Evolutionary conservation across 2,329 filamentous ascomycete genomes (phyloP), one percentile per base, ranked within the genome.

Genomic region (Xylaria sp.): DNA sequence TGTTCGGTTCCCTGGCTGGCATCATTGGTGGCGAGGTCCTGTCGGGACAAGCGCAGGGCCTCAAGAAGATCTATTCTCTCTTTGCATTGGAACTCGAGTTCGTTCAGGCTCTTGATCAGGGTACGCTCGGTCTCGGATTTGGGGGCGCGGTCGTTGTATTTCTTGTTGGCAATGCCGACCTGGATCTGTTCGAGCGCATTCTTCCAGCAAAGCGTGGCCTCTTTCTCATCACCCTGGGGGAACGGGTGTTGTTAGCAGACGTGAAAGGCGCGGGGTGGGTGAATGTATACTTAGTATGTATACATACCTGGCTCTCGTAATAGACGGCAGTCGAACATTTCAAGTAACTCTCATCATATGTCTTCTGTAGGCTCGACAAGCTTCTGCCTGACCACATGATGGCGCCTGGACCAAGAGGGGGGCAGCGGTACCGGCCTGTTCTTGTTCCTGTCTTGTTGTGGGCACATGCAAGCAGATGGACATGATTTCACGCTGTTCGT

Each of bases 281-380:
- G 31, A 6, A 48, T 26, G 31, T 9, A 33, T 23, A 2, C 2
- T n/a, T n/a, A n/a, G 2, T 23, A 23, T 23, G 2, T 33, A 33
- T 33, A 33, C 2, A 38, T 38, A 97, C 94, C 88, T 97, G 92
- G 79, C 91, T 89, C 83, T 99, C 96, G 80, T 97, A 97, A 82
- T 97, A 97, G 62, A 97, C 93, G 46, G 95, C 95, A 1, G 94
- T 98, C 15, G 94, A 97, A 82, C 94, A 97, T 78, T 92, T 94
- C 75, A 97, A 83, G 82, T 97, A 97, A 81, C 92, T 94, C 81
- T 98, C 94, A 83, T 98, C 95, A 83, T 98, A 98, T 65, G 94
- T 97, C 87, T 97, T 97, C 83, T 98, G 95, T 80, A 97, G 89
- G 71, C 90, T 89, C 81, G 92, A 89, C 78, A 90, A 86, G 71